phyloP scores from a whole-genome alignment of 78 protist genomes.

The Pelomyxa schiedti region DNA sequence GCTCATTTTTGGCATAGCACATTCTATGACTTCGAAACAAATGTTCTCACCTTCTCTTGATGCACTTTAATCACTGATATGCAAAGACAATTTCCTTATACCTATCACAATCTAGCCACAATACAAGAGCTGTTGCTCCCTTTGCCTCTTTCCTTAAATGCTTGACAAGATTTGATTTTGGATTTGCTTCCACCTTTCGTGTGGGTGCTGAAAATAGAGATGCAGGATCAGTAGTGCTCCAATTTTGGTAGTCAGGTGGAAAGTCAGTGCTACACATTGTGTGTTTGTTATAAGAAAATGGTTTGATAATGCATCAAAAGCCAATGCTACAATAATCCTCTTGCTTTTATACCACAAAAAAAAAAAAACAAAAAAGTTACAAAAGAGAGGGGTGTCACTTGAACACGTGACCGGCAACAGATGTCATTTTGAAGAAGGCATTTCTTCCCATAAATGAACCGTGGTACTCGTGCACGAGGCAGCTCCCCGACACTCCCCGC shows the following conservation, averaged over 20 bases:
- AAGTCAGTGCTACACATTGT: neutral
- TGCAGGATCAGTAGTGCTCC: slow-evolving; percentile 43
- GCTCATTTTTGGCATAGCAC: slow-evolving; percentile 14
- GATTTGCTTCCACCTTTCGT: slow-evolving; percentile 1
- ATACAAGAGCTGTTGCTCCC: slow-evolving; percentile 28
- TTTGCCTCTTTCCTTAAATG: slow-evolving; percentile 18
- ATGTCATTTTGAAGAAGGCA: neutral
- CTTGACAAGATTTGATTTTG: neutral
- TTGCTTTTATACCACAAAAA: too few relatives aligned
- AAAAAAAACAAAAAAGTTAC: too few relatives aligned
- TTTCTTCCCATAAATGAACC: neutral
- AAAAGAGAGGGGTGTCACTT: too few relatives aligned
- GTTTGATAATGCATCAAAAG: too few relatives aligned
- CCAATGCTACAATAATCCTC: too few relatives aligned
- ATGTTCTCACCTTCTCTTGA: slow-evolving; percentile 93
- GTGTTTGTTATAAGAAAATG: too few relatives aligned
- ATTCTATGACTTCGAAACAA: slow-evolving; percentile 77
- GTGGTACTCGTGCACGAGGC: neutral
- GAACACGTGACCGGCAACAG: slow-evolving; percentile 17
- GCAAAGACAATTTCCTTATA: slow-evolving; percentile 27
- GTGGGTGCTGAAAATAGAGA: slow-evolving; percentile 69
- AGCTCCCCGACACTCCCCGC: neutral
- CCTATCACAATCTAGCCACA: slow-evolving; percentile 96
- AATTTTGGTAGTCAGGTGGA: slow-evolving; percentile 1
- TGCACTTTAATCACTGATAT: neutral